phyloP scores from a whole-genome alignment of 2,329 filamentous ascomycete species.

The Rhynchosporium secalis region DNA sequence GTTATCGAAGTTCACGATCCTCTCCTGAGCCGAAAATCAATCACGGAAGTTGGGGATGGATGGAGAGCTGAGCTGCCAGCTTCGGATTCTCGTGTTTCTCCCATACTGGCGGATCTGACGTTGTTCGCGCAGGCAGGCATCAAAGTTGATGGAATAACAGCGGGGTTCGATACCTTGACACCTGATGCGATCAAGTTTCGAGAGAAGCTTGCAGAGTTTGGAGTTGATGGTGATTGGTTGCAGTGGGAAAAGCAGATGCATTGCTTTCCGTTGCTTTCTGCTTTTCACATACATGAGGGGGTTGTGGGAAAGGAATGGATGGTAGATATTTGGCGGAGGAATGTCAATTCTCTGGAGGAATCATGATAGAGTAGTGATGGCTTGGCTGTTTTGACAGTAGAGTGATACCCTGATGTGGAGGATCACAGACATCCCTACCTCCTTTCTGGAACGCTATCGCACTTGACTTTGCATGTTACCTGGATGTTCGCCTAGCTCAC shows the following conservation, averaged over 20 bases:
- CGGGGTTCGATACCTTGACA: slow-evolving; percentile 25
- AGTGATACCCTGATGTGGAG: too few species aligned
- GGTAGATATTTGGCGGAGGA: slow-evolving; percentile 15
- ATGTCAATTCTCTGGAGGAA: background rate
- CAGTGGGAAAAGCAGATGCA: slow-evolving; percentile 33
- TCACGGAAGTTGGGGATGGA: slow-evolving; percentile 22
- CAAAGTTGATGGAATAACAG: slow-evolving; percentile 30
- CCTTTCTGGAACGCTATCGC: too few species aligned
- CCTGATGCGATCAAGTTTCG: slow-evolving; percentile 27
- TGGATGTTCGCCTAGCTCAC: too few species aligned
- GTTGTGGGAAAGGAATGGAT: slow-evolving; percentile 25
- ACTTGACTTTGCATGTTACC: too few species aligned
- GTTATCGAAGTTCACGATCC: slow-evolving; percentile 22
- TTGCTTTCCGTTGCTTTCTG: slow-evolving; percentile 29
- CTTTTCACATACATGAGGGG: slow-evolving; percentile 24
- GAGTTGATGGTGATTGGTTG: slow-evolving; percentile 29
- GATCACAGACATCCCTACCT: too few species aligned
- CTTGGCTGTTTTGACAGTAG: background rate
- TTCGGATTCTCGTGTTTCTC: slow-evolving; percentile 26
- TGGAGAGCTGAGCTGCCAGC: slow-evolving; percentile 24
- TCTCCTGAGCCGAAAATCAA: slow-evolving; percentile 22
- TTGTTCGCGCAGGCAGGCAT: slow-evolving; percentile 22
- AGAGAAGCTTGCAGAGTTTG: slow-evolving; percentile 20
- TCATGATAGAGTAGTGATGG: background rate
- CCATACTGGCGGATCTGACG: slow-evolving; percentile 26